Conservation (phyloP, 1,284 basidiomycete species). For the Austropuccinia psidii region DNA sequence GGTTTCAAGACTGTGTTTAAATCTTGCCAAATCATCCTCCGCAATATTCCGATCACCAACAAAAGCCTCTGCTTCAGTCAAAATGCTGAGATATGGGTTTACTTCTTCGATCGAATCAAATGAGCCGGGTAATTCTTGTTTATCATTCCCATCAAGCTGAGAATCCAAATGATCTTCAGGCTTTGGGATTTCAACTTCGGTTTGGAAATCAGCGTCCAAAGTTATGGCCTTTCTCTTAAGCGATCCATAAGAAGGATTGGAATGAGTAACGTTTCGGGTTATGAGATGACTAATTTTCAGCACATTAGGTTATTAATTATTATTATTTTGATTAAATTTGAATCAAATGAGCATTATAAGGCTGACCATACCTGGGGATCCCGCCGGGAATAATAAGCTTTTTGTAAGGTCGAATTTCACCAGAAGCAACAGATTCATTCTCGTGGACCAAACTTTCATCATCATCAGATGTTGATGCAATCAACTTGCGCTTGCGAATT, state of each 20-base stretch:
- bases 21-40: conserved; percentile 20
- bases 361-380: conserved; percentile 26
- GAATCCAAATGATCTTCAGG: no score
- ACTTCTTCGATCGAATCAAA: no score
- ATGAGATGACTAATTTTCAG: background rate
- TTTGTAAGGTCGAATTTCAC: background rate
- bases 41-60: conserved; percentile 21
- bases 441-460: background rate
- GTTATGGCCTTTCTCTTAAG: no score
- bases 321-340: no score
- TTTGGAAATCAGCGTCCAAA: no score
- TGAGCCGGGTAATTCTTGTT: no score
- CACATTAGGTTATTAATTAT: background rate
- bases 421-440: background rate
- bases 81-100: conserved; percentile 14
- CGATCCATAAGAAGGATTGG: no score
- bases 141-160: no score
- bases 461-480: conserved; percentile 7
- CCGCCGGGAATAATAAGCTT: background rate
- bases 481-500: conserved; percentile 1
- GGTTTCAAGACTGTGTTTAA: conserved; percentile 15
- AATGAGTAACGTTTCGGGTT: no score
- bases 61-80: conserved; percentile 11
- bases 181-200: no score
- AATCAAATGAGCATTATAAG: no score